Base-by-base conservation (phyloP, 257 asterid species). In the Solanum dulcamara region DNA sequence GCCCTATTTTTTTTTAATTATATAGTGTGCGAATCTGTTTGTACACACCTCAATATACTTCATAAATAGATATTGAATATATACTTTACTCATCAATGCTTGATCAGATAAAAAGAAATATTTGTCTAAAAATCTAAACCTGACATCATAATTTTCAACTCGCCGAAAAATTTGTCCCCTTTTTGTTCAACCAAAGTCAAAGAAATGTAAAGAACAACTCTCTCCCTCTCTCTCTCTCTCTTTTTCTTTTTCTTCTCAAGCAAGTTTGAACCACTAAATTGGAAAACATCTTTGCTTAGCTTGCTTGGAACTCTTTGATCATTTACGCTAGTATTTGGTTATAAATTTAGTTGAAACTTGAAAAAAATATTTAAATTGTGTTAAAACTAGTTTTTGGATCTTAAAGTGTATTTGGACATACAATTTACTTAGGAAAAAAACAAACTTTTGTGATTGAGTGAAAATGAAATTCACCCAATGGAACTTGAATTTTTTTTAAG, bases 21-120 rank as follows among this genome's bases (percentile, higher is more conserved):
- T 4, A 2, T 1, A 1, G 4, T 20, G 4, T 68, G 15, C 5
- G 3, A 1, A 0, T 20, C 3, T 35, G 2, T 20, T 70, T 70
- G 18, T 0, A 35, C 2, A 17, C 7, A 4, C 1, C 2, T 68
- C 2, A 22, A 9, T 35, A 32, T 33, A 33, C 35, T 7, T 4
- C 0, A 33, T 0, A 32, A 0, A 70, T 9, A 68, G 0, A 68
- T 20, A 35, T 0, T 10, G 0, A 1, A 1, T 32, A 33, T 7
- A 1, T 32, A 33, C 5, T 17, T 17, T 33, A 3, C 33, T 17
- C 1, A 1, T 7, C 7, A 67, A 67, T 3, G 6, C 15, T 32
- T 67, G 15, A 15, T 1, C 0, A 67, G 6, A 67, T 8, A 20
- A 7, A 67, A 67, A 50, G 2, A 9, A 53, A 51, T n/a, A 3